phyloP scores from a whole-genome alignment of 2,329 filamentous ascomycete species.

The Cladosporium sphaerospermum region DNA sequence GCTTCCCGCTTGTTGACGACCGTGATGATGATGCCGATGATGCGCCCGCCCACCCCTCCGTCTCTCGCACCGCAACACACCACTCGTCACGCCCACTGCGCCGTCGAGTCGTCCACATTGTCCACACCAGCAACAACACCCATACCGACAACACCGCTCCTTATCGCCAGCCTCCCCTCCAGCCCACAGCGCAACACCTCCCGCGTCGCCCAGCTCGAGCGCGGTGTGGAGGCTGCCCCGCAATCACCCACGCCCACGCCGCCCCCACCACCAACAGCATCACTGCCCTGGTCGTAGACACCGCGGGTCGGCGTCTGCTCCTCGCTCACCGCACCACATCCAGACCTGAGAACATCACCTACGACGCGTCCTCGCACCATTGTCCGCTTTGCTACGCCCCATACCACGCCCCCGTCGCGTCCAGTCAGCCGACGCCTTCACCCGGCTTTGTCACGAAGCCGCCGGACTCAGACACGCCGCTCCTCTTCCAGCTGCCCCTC shows the following conservation, averaged over 20 bases:
- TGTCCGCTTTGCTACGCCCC: neutral
- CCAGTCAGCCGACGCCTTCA: conserved; percentile 8
- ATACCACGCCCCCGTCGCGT: neutral
- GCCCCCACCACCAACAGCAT: neutral
- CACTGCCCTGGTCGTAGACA: neutral
- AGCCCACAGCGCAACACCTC: neutral
- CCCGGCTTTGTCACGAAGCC: conserved; percentile 8
- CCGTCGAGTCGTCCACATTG: no score
- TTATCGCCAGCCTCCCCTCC: neutral
- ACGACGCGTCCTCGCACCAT: neutral
- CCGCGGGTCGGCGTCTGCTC: neutral
- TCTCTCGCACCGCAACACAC: no score
- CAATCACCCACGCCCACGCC: no score
- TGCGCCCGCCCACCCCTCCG: no score
- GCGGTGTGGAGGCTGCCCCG: neutral
- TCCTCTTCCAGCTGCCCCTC: neutral
- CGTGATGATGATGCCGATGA: no score
- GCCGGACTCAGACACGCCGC: neutral
- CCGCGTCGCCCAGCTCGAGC: neutral
- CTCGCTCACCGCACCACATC: neutral
- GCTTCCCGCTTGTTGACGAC: no score
- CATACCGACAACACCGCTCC: no score
- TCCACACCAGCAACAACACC: no score
- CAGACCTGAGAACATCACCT: neutral
- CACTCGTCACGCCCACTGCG: no score